These are phyloP conservation scores for Kokia cookei DNA, from an alignment of 441 rosid genomes.

Conservation along the genomic window DNA sequence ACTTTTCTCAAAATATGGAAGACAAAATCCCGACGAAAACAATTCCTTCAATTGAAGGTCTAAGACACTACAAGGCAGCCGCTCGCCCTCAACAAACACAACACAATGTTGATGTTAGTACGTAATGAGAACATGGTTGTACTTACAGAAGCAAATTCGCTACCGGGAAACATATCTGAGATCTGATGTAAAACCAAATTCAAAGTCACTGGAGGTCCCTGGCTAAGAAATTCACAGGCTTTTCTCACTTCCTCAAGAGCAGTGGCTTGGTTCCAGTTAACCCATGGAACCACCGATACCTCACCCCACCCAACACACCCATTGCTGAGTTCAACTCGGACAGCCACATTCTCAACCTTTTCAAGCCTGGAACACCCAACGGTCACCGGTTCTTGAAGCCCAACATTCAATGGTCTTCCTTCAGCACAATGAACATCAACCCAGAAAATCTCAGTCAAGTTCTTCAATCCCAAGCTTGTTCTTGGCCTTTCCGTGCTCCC, in stretches of 20 bases:
- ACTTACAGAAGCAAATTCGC: conserved; percentile 12
- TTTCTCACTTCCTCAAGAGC: conserved; percentile 6
- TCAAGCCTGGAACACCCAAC: conserved; percentile 51
- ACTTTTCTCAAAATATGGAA: too few species aligned
- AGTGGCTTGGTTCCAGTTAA: conserved; percentile 14
- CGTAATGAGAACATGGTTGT: neutral
- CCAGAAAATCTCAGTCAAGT: conserved; percentile 36
- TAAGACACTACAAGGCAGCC: too few species aligned
- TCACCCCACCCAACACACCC: conserved; percentile 75
- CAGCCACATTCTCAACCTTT: conserved; percentile 42
- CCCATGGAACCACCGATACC: conserved; percentile 40
- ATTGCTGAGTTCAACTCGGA: conserved; percentile 49
- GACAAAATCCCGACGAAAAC: too few species aligned
- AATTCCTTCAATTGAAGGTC: too few species aligned
- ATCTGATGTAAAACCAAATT: conserved; percentile 10
- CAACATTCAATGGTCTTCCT: conserved; percentile 44
- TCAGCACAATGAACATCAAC: conserved; percentile 54
- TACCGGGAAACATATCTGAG: conserved; percentile 5
- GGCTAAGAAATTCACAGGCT: conserved; percentile 6
- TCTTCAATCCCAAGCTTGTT: conserved; percentile 30
- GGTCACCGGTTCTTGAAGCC: conserved; percentile 41
- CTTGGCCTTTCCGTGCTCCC: neutral
- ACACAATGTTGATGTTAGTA: neutral
- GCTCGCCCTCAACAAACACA: too few species aligned
- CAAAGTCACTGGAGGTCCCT: conserved; percentile 5